Percentiles rank a stretch among this genome's conserved stretches.
Evolutionary conservation across 768 basidiomycete genomes (phyloP).

Genomic region (Lyophyllum shimeji): DNA sequence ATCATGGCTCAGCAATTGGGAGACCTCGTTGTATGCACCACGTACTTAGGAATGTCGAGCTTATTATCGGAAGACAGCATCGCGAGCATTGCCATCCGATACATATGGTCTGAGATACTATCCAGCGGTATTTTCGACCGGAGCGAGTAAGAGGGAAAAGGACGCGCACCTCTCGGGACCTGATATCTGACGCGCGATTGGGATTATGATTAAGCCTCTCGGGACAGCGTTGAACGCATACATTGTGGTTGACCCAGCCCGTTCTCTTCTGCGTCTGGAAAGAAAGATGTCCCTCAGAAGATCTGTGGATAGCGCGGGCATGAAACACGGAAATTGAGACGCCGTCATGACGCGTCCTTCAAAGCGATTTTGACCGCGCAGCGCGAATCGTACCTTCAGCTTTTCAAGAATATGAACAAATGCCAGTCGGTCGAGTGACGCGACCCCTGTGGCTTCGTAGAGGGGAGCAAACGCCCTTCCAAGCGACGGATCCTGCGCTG

Average conservation of each 20-base stretch:
- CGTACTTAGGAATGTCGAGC: constrained; percentile 71
- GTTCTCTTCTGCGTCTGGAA: constrained; percentile 89
- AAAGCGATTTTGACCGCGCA: neutral
- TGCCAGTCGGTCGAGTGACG: constrained; percentile 68
- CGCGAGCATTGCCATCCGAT: constrained; percentile 92
- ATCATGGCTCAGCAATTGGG: neutral
- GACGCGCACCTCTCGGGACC: constrained; percentile 70
- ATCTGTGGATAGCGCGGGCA: neutral
- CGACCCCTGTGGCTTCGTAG: constrained; percentile 54
- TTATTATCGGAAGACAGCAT: constrained; percentile 79
- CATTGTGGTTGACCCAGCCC: constrained; percentile 89
- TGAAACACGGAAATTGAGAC: no score
- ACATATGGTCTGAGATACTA: constrained; percentile 97
- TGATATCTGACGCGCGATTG: constrained; percentile 54
- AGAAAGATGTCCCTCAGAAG: neutral
- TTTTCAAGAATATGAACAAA: constrained; percentile 90
- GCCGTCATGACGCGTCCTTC: neutral
- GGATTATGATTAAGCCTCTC: neutral
- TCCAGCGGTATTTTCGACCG: neutral
- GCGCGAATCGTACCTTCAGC: constrained; percentile 64
- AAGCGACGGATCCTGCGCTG: neutral
- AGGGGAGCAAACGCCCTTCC: constrained; percentile 58
- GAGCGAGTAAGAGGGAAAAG: neutral
- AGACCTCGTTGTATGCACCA: neutral
- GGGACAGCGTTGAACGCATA: constrained; percentile 26